Evolutionary conservation across 208 protist species (phyloP).

Genomic region (Trypanosomatidae sp.): DNA sequence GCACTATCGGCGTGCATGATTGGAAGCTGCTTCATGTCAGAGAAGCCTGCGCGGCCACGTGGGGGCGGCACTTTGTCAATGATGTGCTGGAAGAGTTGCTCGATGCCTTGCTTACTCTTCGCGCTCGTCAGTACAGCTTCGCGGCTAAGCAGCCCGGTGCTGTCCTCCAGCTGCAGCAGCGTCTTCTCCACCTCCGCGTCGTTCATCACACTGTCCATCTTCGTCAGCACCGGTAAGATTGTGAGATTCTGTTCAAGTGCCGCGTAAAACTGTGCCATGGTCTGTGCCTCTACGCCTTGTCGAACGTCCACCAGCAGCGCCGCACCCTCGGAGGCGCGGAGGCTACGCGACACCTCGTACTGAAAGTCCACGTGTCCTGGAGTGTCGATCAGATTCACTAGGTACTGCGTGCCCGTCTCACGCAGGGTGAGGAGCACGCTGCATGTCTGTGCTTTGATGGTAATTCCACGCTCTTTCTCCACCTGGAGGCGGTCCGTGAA

Average conservation of each 20-base stretch:
- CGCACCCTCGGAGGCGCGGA: constrained; percentile 92
- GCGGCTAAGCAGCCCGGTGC: constrained; percentile 81
- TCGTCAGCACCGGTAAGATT: constrained; percentile 90
- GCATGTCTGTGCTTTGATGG: constrained; percentile 95
- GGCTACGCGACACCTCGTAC: constrained; percentile 95
- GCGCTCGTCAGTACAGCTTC: constrained; percentile 92
- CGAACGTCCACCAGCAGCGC: constrained; percentile 93
- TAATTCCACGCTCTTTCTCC: constrained; percentile 96
- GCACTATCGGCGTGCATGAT: constrained; percentile 58
- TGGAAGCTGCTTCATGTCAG: constrained; percentile 78
- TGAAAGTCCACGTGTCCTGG: constrained; percentile 99
- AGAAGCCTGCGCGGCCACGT: constrained; percentile 44
- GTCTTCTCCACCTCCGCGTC: constrained; percentile 69
- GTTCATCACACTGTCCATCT: constrained; percentile 85
- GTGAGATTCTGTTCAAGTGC: constrained; percentile 88
- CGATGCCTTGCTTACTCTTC: constrained; percentile 90
- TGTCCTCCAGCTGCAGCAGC: constrained; percentile 83
- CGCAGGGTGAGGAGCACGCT: constrained; percentile 69
- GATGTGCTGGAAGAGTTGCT: constrained; percentile 88
- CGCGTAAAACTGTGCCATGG: constrained; percentile 96
- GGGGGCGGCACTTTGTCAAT: constrained; percentile 92
- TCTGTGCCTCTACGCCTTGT: constrained; percentile 96
- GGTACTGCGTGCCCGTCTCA: constrained; percentile 41
- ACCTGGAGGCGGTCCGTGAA: constrained; percentile 95
- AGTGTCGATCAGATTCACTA: constrained; percentile 98